These are phyloP conservation scores for Obelidium mucronatum DNA, from an alignment of 192 early-diverging fungal genomes.

Conservation along the genomic window DNA sequence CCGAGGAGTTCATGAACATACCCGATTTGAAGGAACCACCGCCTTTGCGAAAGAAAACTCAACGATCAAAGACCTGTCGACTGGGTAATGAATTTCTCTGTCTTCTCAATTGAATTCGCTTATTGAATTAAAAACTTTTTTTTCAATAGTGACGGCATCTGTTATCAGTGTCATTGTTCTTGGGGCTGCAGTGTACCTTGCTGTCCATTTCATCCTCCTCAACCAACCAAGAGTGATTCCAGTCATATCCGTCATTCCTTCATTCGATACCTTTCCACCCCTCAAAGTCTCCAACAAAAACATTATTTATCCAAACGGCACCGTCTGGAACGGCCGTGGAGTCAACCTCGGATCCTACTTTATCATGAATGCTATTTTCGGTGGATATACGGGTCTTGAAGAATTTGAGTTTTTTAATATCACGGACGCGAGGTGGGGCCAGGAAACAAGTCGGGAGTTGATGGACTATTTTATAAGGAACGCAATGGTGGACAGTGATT, in stretches of 20 bases:
- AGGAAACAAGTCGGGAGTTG: background rate
- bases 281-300: background rate
- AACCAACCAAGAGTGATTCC: background rate
- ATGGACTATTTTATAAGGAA: background rate
- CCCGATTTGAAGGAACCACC: too few species aligned
- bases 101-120: too few species aligned
- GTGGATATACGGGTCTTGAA: background rate
- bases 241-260: too few species aligned
- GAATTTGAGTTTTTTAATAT: constrained; percentile 4
- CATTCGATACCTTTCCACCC: background rate
- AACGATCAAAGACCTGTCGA: too few species aligned
- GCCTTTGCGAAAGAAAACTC: too few species aligned
- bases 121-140: too few species aligned
- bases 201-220: background rate
- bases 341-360: background rate
- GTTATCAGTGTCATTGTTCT: constrained; percentile 7
- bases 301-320: background rate
- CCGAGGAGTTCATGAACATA: too few species aligned
- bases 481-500: background rate
- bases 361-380: background rate
- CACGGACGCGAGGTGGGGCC: background rate
- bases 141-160: background rate
- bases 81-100: too few species aligned
- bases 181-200: background rate
- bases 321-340: background rate